Conservation (phyloP, 495 filamentous ascomycete species). For the Aspergillus steynii region DNA sequence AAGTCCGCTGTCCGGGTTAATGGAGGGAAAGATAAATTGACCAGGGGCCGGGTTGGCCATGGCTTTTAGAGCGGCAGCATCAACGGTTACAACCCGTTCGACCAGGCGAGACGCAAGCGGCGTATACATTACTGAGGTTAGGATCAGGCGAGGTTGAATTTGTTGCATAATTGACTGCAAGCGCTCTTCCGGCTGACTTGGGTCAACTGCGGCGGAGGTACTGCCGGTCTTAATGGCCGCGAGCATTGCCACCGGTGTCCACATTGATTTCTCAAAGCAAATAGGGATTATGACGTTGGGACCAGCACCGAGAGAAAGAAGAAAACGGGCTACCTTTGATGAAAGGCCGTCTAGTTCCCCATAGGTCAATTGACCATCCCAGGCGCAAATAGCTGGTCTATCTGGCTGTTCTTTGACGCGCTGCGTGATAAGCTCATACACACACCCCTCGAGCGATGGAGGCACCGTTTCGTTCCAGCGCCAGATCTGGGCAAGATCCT, state of each 20-base stretch:
- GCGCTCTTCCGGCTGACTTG: conserved; percentile 10
- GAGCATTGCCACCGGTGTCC: conserved; percentile 51
- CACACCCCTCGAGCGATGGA: too few relatives aligned
- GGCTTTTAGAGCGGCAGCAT: too few relatives aligned
- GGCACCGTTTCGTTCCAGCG: too few relatives aligned
- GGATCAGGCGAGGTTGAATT: conserved; percentile 1
- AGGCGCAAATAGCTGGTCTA: not conserved
- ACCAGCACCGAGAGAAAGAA: conserved; percentile 34
- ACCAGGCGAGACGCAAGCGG: too few relatives aligned
- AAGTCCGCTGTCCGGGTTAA: too few relatives aligned
- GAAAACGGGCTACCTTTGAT: conserved; percentile 34
- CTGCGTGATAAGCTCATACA: too few relatives aligned
- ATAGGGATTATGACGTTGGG: conserved; percentile 37
- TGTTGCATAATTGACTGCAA: conserved; percentile 22
- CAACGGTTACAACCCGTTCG: too few relatives aligned
- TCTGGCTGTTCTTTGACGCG: conserved; percentile 6
- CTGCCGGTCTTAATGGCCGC: conserved; percentile 53
- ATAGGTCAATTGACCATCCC: conserved; percentile 1
- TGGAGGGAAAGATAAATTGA: too few relatives aligned
- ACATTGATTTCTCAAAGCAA: conserved; percentile 48
- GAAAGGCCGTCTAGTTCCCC: conserved; percentile 27
- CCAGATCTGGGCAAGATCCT: too few relatives aligned
- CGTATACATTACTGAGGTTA: not conserved
- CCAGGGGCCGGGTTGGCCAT: too few relatives aligned
- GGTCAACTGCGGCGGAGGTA: conserved; percentile 14